Evolutionary conservation across 2,329 filamentous ascomycete genomes (phyloP).

Genomic region (Monilinia polystroma): DNA sequence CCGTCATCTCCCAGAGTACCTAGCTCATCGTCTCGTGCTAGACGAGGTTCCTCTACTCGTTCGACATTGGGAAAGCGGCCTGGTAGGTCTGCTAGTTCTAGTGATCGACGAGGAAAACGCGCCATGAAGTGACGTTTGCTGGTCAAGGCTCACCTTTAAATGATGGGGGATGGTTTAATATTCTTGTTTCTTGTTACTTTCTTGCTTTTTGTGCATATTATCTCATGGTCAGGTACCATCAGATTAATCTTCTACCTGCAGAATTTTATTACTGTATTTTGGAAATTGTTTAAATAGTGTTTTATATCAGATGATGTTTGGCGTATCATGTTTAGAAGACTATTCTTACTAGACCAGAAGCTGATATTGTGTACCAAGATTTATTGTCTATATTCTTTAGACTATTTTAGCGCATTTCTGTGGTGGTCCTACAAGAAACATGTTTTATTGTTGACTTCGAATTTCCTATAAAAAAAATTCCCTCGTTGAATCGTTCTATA

Average conservation of each 20-base stretch:
- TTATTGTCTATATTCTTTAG: constrained; percentile 16
- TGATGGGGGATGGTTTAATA: background rate
- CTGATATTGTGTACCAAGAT: constrained; percentile 1
- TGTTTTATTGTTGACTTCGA: background rate
- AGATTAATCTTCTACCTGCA: constrained; percentile 15
- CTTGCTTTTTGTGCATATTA: constrained; percentile 19
- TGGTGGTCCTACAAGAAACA: background rate
- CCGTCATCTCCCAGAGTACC: background rate
- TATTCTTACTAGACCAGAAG: constrained; percentile 13
- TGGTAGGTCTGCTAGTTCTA: constrained; percentile 29
- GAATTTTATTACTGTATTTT: constrained; percentile 11
- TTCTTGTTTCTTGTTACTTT: constrained; percentile 7
- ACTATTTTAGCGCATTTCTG: background rate
- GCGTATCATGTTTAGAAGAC: constrained; percentile 17
- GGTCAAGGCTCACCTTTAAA: background rate
- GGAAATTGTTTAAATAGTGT: constrained; percentile 11
- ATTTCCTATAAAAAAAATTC: background rate
- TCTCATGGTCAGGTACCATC: constrained; percentile 22
- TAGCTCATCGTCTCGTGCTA: constrained; percentile 13
- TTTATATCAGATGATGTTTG: constrained; percentile 19
- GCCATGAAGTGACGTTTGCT: constrained; percentile 35
- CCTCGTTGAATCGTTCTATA: background rate
- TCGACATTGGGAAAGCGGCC: constrained; percentile 28
- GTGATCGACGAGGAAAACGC: constrained; percentile 33
- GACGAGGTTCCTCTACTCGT: constrained; percentile 17